Evolutionary conservation across 192 early-diverging fungal species (phyloP).

Genomic region (Cetraspora pellucida): DNA sequence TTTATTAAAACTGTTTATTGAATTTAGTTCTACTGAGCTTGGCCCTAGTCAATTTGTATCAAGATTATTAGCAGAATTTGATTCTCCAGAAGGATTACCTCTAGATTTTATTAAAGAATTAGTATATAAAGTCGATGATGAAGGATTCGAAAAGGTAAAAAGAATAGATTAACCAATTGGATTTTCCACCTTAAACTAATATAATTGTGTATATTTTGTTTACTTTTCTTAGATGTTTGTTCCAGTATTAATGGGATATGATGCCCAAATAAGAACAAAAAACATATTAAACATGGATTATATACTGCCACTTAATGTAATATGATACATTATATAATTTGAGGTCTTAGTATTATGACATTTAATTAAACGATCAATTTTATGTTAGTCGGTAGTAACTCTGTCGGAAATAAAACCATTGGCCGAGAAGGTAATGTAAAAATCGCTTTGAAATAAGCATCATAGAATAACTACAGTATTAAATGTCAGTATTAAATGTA

Average conservation of each 20-base stretch:
- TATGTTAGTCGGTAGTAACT: constrained; percentile 48
- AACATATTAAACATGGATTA: constrained; percentile 50
- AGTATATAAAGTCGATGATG: constrained; percentile 59
- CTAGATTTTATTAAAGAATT: constrained; percentile 66
- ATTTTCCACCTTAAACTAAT: too few species aligned
- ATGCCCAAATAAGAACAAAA: constrained; percentile 46
- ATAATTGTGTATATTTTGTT: too few species aligned
- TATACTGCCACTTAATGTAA: constrained; percentile 52
- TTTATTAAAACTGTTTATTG: neutral
- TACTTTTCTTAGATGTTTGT: constrained; percentile 53
- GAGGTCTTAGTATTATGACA: constrained; percentile 6
- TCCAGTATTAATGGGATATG: constrained; percentile 53
- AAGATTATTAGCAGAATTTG: constrained; percentile 54
- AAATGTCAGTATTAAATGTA: neutral
- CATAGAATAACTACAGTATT: too few species aligned
- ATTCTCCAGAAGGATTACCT: constrained; percentile 65
- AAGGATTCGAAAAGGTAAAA: constrained; percentile 62
- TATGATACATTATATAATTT: neutral
- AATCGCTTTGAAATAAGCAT: neutral
- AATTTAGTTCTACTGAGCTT: constrained; percentile 21
- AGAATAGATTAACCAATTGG: neutral
- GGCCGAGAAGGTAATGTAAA: constrained; percentile 47
- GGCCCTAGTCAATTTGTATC: constrained; percentile 52
- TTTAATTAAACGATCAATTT: constrained; percentile 16
- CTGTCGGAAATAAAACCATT: constrained; percentile 60